A percentile compares a stretch with the other conserved stretches of the same genome.
Conservation (phyloP, 2,329 filamentous ascomycete genomes). For the Pyrenophora tritici-repentis region DNA sequence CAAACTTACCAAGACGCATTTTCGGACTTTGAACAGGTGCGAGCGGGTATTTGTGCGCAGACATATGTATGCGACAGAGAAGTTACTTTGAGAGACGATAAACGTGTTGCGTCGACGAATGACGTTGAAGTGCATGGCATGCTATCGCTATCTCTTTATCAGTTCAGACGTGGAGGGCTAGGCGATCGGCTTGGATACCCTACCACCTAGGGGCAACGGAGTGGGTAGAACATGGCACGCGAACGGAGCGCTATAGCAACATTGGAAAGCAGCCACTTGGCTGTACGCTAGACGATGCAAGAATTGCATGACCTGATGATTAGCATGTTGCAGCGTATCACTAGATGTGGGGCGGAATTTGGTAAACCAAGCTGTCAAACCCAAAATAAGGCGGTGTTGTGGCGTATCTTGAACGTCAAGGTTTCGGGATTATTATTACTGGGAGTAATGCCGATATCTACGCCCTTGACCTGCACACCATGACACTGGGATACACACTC, state of each 20-base stretch:
- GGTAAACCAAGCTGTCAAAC: not conserved
- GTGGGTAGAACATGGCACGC: not conserved
- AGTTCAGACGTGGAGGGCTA: not conserved
- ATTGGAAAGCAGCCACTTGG: too few species aligned
- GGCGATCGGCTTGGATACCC: not conserved
- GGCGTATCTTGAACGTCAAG: too few species aligned
- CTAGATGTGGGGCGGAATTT: too few species aligned
- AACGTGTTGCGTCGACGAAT: not conserved
- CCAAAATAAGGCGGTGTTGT: too few species aligned
- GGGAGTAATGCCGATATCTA: slow-evolving; percentile 12
- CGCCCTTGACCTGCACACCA: slow-evolving; percentile 6
- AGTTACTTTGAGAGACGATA: not conserved
- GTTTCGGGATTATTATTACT: not conserved
- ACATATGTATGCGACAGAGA: too few species aligned
- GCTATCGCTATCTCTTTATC: not conserved
- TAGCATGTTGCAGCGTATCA: too few species aligned
- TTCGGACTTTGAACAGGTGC: too few species aligned
- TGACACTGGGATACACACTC: not conserved
- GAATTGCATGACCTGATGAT: too few species aligned
- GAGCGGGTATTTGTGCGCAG: too few species aligned
- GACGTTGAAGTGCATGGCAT: not conserved
- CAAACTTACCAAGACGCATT: too few species aligned
- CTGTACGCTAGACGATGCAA: too few species aligned
- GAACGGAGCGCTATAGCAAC: not conserved
- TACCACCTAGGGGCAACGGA: not conserved